Evolutionary conservation across 768 basidiomycete genomes (phyloP).

Genomic region (Auriculariales sp.): DNA sequence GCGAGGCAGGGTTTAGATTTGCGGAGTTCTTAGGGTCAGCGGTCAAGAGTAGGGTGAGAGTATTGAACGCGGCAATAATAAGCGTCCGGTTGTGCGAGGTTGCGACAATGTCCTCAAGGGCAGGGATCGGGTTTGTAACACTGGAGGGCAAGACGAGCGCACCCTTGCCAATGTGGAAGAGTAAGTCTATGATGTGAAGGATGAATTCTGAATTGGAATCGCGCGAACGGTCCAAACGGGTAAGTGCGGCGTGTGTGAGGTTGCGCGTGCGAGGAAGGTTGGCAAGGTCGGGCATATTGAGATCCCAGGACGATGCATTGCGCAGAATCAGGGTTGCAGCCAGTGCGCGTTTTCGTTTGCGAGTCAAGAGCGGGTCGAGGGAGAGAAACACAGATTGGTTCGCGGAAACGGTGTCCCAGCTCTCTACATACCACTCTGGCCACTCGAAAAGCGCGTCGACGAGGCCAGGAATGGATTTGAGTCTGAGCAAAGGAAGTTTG

Average conservation of each 20-base stretch:
- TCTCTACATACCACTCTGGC: constrained; percentile 67
- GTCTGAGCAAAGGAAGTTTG: constrained; percentile 63
- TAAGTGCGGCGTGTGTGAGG: constrained; percentile 50
- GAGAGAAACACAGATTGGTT: constrained; percentile 36
- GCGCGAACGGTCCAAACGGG: constrained; percentile 40
- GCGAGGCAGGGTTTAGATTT: constrained; percentile 39
- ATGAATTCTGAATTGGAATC: constrained; percentile 63
- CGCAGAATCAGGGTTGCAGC: constrained; percentile 77
- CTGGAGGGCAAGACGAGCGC: constrained; percentile 24
- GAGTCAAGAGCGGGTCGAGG: constrained; percentile 29
- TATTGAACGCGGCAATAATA: constrained; percentile 48
- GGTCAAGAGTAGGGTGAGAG: constrained; percentile 47
- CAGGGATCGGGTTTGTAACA: constrained; percentile 34
- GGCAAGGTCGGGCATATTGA: constrained; percentile 48
- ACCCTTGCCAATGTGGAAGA: constrained; percentile 43
- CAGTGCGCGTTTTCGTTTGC: constrained; percentile 59
- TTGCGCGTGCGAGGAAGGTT: constrained; percentile 46
- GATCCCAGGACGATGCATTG: constrained; percentile 60
- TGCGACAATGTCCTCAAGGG: constrained; percentile 40
- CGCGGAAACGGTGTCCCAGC: constrained; percentile 1
- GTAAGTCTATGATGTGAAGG: constrained; percentile 54
- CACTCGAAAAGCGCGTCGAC: constrained; percentile 76
- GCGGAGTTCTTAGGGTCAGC: constrained; percentile 42
- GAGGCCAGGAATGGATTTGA: constrained; percentile 61
- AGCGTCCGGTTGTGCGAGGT: constrained; percentile 58